phyloP scores from a whole-genome alignment of 2,329 filamentous ascomycete species.

The Fusarium sp. region DNA sequence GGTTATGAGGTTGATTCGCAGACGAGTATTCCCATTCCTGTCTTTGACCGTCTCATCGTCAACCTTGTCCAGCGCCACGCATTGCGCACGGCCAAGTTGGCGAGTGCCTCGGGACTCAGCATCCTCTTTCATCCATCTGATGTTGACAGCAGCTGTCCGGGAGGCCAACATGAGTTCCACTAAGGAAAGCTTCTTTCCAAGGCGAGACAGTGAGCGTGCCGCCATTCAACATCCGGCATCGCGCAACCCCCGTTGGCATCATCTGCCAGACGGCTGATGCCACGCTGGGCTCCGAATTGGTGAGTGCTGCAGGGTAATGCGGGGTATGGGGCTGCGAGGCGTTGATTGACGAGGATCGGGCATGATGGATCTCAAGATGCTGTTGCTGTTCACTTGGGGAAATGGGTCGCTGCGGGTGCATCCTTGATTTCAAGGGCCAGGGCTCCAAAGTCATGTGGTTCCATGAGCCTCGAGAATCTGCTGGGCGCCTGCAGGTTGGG shows the following conservation, averaged over 20 bases:
- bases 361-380: slow-evolving; percentile 24
- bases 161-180: not conserved
- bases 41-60: slow-evolving; percentile 7
- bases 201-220: slow-evolving; percentile 23
- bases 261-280: slow-evolving; percentile 35
- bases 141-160: not conserved
- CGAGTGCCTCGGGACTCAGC: slow-evolving; percentile 1
- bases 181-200: slow-evolving; percentile 36
- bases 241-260: slow-evolving; percentile 20
- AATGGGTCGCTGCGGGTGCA: slow-evolving; percentile 19
- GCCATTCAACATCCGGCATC: slow-evolving; percentile 28
- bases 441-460: slow-evolving; percentile 3
- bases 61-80: slow-evolving; percentile 32
- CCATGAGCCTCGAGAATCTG: slow-evolving; percentile 1
- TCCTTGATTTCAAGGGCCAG: slow-evolving; percentile 11
- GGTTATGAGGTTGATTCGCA: slow-evolving; percentile 1
- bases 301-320: slow-evolving; percentile 26
- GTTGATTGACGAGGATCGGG: slow-evolving; percentile 3
- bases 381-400: slow-evolving; percentile 15
- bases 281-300: slow-evolving; percentile 20
- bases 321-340: slow-evolving; percentile 27
- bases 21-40: slow-evolving; percentile 27
- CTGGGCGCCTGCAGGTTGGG: slow-evolving; percentile 5
- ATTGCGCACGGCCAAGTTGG: slow-evolving; percentile 10
- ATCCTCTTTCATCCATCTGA: slow-evolving; percentile 7